phyloP scores from a whole-genome alignment of 768 basidiomycete species.

The Fibroporia radiculosa region DNA sequence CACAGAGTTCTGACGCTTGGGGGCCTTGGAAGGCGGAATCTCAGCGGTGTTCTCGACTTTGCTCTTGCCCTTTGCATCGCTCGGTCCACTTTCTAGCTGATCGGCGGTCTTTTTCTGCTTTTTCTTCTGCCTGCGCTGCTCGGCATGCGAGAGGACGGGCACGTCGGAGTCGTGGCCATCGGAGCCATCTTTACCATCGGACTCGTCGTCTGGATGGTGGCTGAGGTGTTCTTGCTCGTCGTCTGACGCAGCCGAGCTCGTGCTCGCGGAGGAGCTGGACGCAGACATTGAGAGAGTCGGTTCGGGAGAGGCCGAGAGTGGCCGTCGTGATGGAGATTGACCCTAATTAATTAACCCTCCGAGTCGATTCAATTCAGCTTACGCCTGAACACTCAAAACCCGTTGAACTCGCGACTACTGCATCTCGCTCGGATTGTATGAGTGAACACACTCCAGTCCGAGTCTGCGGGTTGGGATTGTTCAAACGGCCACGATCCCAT shows the following conservation, averaged over 20 bases:
- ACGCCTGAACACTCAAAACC: too few relatives aligned
- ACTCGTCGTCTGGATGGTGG: not conserved
- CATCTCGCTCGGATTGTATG: too few relatives aligned
- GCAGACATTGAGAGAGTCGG: too few relatives aligned
- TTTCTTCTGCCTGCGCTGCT: conserved; percentile 57
- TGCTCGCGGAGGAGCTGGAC: not conserved
- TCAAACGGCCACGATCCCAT: too few relatives aligned
- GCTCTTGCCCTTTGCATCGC: conserved; percentile 33
- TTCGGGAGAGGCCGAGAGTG: too few relatives aligned
- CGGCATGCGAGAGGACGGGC: conserved; percentile 71
- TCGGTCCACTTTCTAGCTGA: conserved; percentile 18
- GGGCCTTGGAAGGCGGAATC: conserved; percentile 21
- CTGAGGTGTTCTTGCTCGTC: not conserved
- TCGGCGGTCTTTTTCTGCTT: conserved; percentile 22
- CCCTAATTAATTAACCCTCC: too few relatives aligned
- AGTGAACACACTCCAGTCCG: too few relatives aligned
- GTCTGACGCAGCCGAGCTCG: not conserved
- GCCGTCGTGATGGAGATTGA: too few relatives aligned
- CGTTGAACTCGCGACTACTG: too few relatives aligned
- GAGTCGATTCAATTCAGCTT: too few relatives aligned
- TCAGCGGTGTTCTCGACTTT: conserved; percentile 21
- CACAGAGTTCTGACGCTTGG: conserved; percentile 74
- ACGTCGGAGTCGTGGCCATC: conserved; percentile 17
- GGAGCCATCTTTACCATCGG: not conserved
- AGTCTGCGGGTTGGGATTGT: too few relatives aligned